Percentiles rank a stretch among this genome's conserved stretches.
phyloP scores from a whole-genome alignment of 371 early-diverging fungal species.

The Apophysomyces ossiformis region DNA sequence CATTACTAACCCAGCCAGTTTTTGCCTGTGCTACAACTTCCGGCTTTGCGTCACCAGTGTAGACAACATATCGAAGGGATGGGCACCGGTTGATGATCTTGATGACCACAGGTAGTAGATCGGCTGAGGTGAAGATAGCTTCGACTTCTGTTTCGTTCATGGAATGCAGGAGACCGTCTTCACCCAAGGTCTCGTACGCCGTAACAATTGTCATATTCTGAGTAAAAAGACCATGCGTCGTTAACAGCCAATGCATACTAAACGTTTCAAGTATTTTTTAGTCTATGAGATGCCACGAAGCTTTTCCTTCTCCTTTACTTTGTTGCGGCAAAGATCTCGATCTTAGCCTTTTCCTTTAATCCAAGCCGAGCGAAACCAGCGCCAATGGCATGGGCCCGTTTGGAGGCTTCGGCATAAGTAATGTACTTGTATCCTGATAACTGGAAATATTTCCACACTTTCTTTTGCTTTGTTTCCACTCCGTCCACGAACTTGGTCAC shows the following conservation, averaged over 20 bases:
- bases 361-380: constrained; percentile 71
- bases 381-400: constrained; percentile 59
- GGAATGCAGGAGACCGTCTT: constrained; percentile 82
- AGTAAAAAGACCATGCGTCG: constrained; percentile 73
- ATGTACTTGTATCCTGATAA: constrained; percentile 71
- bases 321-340: constrained; percentile 75
- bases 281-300: background rate
- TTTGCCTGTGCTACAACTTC: constrained; percentile 50
- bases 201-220: constrained; percentile 82
- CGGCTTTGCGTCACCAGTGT: constrained; percentile 69
- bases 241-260: constrained; percentile 78
- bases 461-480: constrained; percentile 72
- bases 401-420: constrained; percentile 65
- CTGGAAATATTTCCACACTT: constrained; percentile 86
- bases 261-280: background rate
- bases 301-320: constrained; percentile 44
- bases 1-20: constrained; percentile 24
- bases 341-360: constrained; percentile 55
- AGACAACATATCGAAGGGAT: constrained; percentile 71
- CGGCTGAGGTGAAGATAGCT: constrained; percentile 79
- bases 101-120: constrained; percentile 70
- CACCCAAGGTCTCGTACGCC: constrained; percentile 89
- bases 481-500: constrained; percentile 71
- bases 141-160: constrained; percentile 84
- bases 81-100: constrained; percentile 63